Base-by-base conservation (phyloP, 768 basidiomycete genomes). In the Tricholoma bakamatsutake region DNA sequence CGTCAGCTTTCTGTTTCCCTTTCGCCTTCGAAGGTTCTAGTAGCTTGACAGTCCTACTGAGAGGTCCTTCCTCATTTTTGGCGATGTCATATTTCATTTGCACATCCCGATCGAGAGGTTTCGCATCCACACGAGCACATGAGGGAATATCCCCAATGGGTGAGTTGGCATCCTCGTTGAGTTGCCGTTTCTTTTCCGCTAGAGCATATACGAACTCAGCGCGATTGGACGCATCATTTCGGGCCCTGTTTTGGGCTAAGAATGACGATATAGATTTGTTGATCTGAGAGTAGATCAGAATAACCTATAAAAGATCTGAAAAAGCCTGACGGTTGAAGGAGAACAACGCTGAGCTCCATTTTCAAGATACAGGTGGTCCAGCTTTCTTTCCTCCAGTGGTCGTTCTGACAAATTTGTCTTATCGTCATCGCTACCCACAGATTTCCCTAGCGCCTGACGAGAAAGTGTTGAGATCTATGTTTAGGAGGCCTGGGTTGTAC, bases 11-110 rank as follows among this genome's bases (percentile, higher is more conserved):
- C 33, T 57, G 37, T 45, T 61, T 61, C 40, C 53, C 57, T 46
- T 64, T 65, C 39, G 17, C 61, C 27, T 52, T 64, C 45, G 40
- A 13, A 37, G 42, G 33, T 46, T 51, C 40, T 30, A 51, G 35
- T 3, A 63, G 67, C 61, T 78, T 77, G 59, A 83, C 62, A 0
- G 84, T 90, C 61, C 82, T 76, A 30, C 80, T 76, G 42, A 93
- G 71, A 1, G 89, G 88, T 0, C 90, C 90, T 35, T 88, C 87
- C 53, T 83, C 85, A 58, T 92, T 90, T 69, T 84, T 89, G n/a
- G 85, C 86, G 58, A 93, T 87, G 66, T 93, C 90, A 60, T 91
- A 92, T 66, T 88, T 88, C 77, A 92, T 90, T 63, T 92, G 90
- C 1, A 81, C 71, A 54, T 90, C 87, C 37, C 90, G 74, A 66